Base-by-base conservation (phyloP, 805 yeast genomes). In the Yarrowia yakushimensis region DNA sequence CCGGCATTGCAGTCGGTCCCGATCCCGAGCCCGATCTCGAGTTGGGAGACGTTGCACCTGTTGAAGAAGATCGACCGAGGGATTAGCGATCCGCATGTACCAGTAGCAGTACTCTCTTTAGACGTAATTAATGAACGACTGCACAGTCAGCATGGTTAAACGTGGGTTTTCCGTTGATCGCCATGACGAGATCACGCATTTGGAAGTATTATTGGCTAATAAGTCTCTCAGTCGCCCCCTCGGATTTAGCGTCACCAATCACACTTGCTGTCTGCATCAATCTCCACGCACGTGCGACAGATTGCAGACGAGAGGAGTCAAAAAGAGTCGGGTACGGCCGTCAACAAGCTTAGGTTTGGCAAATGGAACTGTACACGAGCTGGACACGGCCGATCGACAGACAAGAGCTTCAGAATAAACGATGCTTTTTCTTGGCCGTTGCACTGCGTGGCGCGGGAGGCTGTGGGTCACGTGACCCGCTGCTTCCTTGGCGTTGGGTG, bases 21-120 rank as follows among this genome's bases (percentile, higher is more conserved):
- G 60, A 54, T 23, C 42, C 57, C 31, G 57, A 50, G 25, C 57
- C 42, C 39, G 57, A 50, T 34, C 57, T 50, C 13, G 57, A 50
- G 42, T 15, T 50, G 31, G 57, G 57, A 4, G 57, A 33, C 6
- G 9, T 48, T 15, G 57, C 36, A 3, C 20, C 37, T 13, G 41
- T 11, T 5, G 25, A 20, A 1, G 37, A 46, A 4, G 57, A 48
- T 20, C 28, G 57, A n/a, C 6, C 10, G 22, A 12, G 31, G 13
- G 31, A n/a, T 13, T 30, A 45, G 52, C 5, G 9, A 11, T 15
- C 23, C 20, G 17, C 50, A 28, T 12, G n/a, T 12, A n/a, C n/a
- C n/a, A n/a, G n/a, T n/a, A n/a, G n/a, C n/a, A n/a, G n/a, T n/a
- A 22, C 30, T 25, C 25, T 20, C 27, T 15, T 20, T 22, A 39